These are phyloP conservation scores for Heteromeles arbutifolia DNA, from an alignment of 306 rosid genomes.

Conservation along the genomic window DNA sequence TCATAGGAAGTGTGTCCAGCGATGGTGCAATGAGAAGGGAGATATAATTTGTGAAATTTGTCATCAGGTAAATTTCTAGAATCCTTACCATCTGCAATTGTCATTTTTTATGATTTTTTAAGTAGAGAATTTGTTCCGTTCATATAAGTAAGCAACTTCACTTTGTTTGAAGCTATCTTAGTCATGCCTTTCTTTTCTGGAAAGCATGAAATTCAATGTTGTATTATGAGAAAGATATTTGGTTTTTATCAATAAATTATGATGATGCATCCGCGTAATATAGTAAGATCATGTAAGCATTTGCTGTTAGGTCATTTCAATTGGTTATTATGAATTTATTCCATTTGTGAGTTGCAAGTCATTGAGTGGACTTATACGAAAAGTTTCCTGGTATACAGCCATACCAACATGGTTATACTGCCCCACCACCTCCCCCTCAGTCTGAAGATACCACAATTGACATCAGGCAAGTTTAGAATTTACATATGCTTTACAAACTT, in stretches of 20 bases:
- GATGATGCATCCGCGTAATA: background rate
- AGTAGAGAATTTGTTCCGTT: background rate
- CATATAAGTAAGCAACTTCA: slow-evolving; percentile 2
- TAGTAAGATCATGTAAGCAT: background rate
- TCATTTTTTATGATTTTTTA: background rate
- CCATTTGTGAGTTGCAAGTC: background rate
- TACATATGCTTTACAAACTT: background rate
- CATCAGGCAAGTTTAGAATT: slow-evolving; percentile 40
- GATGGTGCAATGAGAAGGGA: slow-evolving; percentile 70
- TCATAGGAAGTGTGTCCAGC: slow-evolving; percentile 58
- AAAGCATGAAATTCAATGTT: background rate
- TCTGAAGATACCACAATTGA: slow-evolving; percentile 39
- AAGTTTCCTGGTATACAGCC: slow-evolving; percentile 21
- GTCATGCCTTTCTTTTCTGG: background rate
- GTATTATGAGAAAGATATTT: background rate
- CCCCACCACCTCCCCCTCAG: slow-evolving; percentile 31
- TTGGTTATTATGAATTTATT: background rate
- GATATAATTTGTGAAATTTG: slow-evolving; percentile 63
- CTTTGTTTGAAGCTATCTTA: background rate
- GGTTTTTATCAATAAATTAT: background rate
- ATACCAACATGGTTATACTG: slow-evolving; percentile 41
- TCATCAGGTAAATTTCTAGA: slow-evolving; percentile 36
- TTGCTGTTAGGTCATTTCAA: background rate
- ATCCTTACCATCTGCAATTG: background rate
- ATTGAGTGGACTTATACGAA: background rate